A percentile compares a stretch with the other conserved stretches of the same genome.
Evolutionary conservation across 345 rosid species (phyloP).

Genomic region (Eucalyptus shirleyi): DNA sequence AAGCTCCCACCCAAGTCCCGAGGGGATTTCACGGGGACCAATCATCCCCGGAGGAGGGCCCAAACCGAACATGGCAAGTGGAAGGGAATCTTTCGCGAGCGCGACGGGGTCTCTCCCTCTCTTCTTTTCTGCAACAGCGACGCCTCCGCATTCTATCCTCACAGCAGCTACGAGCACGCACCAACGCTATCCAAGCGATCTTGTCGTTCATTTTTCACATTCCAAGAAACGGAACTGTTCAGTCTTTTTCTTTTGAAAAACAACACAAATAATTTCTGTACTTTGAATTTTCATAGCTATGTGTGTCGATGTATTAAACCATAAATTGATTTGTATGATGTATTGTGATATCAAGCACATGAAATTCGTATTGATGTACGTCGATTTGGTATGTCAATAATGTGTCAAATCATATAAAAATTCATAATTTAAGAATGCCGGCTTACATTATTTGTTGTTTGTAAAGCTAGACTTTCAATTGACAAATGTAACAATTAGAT

Average conservation of each 20-base stretch:
- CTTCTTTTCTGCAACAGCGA: background rate
- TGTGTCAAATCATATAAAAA: background rate
- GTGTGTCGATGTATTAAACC: background rate
- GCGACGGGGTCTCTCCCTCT: background rate
- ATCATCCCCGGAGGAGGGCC: background rate
- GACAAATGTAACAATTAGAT: background rate
- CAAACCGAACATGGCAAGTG: constrained; percentile 2
- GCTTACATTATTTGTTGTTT: background rate
- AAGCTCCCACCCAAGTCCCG: background rate
- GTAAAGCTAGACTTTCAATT: background rate
- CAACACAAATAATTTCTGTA: background rate
- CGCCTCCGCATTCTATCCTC: background rate
- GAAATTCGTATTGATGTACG: too few species aligned
- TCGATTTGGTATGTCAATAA: too few species aligned
- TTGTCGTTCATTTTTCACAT: background rate
- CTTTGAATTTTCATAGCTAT: background rate
- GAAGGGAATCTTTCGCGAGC: background rate
- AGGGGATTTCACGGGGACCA: background rate
- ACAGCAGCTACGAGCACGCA: background rate
- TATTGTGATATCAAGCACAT: background rate
- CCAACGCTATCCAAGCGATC: background rate
- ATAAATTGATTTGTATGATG: background rate
- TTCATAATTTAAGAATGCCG: too few species aligned
- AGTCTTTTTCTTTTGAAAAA: background rate
- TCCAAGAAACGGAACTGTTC: background rate